Percentiles rank a stretch among this genome's conserved stretches.
Conservation (phyloP, 305 asterid genomes). For the Euphrasia arctica region DNA sequence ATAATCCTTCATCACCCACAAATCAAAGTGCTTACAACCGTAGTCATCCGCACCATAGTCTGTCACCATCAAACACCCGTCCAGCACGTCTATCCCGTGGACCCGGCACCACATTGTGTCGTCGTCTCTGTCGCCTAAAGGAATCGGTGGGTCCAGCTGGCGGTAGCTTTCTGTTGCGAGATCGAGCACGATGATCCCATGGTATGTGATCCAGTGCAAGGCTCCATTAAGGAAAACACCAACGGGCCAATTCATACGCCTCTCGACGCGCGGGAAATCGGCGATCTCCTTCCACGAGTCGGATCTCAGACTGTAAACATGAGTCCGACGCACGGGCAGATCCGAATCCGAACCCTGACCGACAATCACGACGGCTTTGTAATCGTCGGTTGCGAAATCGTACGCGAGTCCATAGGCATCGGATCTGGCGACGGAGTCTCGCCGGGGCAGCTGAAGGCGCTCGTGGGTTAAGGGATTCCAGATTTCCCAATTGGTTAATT, state of each 20-base stretch:
- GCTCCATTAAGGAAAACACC: constrained; percentile 21
- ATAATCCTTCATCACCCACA: neutral
- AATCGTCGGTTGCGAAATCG: neutral
- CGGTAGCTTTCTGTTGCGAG: constrained; percentile 20
- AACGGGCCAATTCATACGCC: neutral
- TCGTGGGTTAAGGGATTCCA: neutral
- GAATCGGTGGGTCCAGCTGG: constrained; percentile 3
- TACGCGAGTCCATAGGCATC: neutral
- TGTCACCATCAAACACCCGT: constrained; percentile 20
- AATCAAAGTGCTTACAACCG: too few species aligned
- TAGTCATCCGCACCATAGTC: neutral
- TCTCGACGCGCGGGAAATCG: neutral
- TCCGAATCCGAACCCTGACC: rapidly evolving
- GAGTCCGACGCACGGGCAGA: constrained; percentile 1
- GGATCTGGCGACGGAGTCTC: neutral
- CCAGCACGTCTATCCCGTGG: constrained; percentile 13
- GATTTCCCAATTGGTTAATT: neutral
- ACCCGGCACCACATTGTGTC: too few species aligned
- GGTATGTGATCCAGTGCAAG: constrained; percentile 9
- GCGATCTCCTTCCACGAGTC: constrained; percentile 11
- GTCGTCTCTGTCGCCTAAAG: neutral
- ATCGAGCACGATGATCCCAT: constrained; percentile 15
- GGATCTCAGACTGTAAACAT: constrained; percentile 21
- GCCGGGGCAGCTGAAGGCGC: neutral
- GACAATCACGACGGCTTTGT: neutral